These are phyloP conservation scores for Globisporangium abappressorium DNA, from an alignment of 352 stramenopile species.

Conservation along the genomic window DNA sequence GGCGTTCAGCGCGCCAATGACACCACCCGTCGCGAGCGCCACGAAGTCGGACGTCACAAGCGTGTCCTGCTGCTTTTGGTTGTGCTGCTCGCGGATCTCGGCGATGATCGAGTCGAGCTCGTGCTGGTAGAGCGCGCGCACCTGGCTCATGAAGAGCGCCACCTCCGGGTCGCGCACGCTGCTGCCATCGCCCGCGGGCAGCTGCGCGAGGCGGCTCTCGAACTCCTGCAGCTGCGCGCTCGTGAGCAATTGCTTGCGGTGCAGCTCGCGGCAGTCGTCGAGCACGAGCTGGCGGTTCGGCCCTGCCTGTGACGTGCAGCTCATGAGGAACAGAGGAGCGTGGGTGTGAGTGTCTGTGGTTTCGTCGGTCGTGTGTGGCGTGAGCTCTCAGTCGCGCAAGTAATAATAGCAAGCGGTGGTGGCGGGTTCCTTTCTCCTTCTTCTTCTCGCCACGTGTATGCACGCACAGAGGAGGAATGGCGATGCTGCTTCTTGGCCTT, in stretches of 20 bases:
- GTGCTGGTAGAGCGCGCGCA: constrained; percentile 29
- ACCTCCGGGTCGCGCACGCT: constrained; percentile 3
- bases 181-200: not conserved
- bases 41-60: constrained; percentile 57
- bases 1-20: constrained; percentile 66
- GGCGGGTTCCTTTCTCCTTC: too few species aligned
- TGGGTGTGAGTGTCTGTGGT: not conserved
- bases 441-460: not conserved
- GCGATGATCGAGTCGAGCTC: constrained; percentile 50
- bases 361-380: not conserved
- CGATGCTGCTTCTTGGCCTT: not conserved
- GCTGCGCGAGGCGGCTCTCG: constrained; percentile 15
- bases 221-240: constrained; percentile 30
- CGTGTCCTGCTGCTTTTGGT: constrained; percentile 44
- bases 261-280: constrained; percentile 35
- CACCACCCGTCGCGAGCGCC: constrained; percentile 53
- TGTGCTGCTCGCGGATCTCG: constrained; percentile 44
- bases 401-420: not conserved
- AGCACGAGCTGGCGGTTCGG: constrained; percentile 21
- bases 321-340: not conserved
- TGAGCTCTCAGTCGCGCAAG: not conserved
- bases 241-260: constrained; percentile 29
- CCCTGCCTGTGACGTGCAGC: not conserved
- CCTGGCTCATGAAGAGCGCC: constrained; percentile 27
- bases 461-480: not conserved